Evolutionary conservation across 768 basidiomycete genomes (phyloP).

Genomic region (Holtermanniella nyarrowii): DNA sequence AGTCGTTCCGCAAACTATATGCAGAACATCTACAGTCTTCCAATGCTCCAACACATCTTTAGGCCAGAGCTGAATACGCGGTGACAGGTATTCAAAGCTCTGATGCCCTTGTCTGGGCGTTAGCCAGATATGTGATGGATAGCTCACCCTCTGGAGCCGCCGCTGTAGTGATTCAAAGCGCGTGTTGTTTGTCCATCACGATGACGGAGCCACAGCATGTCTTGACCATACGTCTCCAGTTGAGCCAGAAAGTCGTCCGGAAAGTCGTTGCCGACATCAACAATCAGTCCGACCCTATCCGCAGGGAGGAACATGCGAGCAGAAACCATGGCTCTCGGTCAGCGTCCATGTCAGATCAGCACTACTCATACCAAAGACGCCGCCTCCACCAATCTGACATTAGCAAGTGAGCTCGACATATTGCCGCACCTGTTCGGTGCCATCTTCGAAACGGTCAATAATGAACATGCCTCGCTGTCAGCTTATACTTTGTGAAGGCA

Average conservation of each 20-base stretch:
- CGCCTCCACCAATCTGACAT: constrained; percentile 33
- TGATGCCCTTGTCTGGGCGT: constrained; percentile 28
- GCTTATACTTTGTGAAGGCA: too few relatives aligned
- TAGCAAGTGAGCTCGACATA: too few relatives aligned
- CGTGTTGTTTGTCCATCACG: constrained; percentile 22
- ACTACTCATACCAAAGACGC: constrained; percentile 19
- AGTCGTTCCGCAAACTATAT: constrained; percentile 19
- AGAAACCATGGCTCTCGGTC: constrained; percentile 20
- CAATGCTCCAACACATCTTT: constrained; percentile 18
- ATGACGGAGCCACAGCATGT: constrained; percentile 23
- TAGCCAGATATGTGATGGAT: not conserved
- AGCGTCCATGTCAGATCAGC: not conserved
- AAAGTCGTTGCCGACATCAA: constrained; percentile 30
- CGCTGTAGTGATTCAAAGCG: constrained; percentile 32
- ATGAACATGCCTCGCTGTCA: constrained; percentile 39
- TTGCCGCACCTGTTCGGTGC: constrained; percentile 10
- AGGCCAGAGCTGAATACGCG: constrained; percentile 14
- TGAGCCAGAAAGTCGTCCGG: constrained; percentile 8
- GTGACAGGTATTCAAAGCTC: constrained; percentile 27
- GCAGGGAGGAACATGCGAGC: constrained; percentile 29
- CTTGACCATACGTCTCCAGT: constrained; percentile 10
- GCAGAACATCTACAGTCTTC: too few relatives aligned
- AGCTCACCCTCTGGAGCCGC: constrained; percentile 21
- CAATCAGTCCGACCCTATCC: constrained; percentile 13
- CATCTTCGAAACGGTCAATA: constrained; percentile 31